These are phyloP conservation scores for Sclerotinia subarctica DNA, from an alignment of 2,329 filamentous ascomycete genomes.

Conservation along the genomic window DNA sequence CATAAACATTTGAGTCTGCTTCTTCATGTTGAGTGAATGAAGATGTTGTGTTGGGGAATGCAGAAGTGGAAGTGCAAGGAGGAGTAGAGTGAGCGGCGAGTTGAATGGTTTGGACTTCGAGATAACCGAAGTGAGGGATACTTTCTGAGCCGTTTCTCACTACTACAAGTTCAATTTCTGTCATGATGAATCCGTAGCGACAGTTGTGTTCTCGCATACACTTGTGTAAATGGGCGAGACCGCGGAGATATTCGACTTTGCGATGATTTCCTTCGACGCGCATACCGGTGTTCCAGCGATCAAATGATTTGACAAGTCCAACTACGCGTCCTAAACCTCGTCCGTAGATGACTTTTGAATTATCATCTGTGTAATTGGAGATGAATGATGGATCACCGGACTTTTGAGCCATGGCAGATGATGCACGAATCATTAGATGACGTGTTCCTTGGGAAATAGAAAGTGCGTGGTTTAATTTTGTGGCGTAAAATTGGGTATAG, in stretches of 20 bases:
- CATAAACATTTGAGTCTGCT: constrained; percentile 26
- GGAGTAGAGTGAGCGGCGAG: constrained; percentile 45
- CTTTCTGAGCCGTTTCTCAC: constrained; percentile 73
- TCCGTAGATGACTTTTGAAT: constrained; percentile 47
- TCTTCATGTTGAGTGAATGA: constrained; percentile 20
- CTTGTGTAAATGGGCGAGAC: constrained; percentile 80
- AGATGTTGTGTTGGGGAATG: constrained; percentile 4
- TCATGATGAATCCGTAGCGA: constrained; percentile 94
- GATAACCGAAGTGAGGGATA: constrained; percentile 81
- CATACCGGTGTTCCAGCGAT: constrained; percentile 95
- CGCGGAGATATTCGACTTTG: constrained; percentile 84
- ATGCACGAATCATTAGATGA: constrained; percentile 44
- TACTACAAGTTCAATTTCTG: constrained; percentile 89
- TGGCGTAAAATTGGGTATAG: constrained; percentile 74
- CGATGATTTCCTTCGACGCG: constrained; percentile 79
- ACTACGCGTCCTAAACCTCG: constrained; percentile 62
- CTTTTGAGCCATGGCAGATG: constrained; percentile 22
- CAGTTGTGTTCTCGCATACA: constrained; percentile 92
- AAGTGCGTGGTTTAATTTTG: constrained; percentile 83
- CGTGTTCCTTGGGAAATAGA: constrained; percentile 69
- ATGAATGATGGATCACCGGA: constrained; percentile 43
- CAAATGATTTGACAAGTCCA: constrained; percentile 85
- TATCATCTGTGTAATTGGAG: constrained; percentile 52
- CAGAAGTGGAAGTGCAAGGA: constrained; percentile 21
- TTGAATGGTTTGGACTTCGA: constrained; percentile 68